These are phyloP conservation scores for Fusarium brachygibbosum DNA, from an alignment of 2,329 filamentous ascomycete genomes.

Conservation along the genomic window DNA sequence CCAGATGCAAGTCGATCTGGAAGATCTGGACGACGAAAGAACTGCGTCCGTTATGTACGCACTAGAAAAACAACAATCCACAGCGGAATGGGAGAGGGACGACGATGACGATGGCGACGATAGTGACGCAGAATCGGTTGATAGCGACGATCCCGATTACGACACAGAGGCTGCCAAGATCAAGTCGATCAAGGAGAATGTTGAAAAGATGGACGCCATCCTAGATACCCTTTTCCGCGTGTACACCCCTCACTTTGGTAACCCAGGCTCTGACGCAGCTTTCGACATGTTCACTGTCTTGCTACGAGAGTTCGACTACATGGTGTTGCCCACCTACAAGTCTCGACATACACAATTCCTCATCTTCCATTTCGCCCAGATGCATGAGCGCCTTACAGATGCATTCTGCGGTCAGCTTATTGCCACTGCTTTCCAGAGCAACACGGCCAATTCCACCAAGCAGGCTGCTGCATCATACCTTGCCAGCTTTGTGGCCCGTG, in stretches of 20 bases:
- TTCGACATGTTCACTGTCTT: conserved; percentile 82
- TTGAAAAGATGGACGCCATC: conserved; percentile 91
- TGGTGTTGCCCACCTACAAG: conserved; percentile 90
- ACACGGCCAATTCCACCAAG: conserved; percentile 78
- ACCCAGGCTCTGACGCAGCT: conserved; percentile 76
- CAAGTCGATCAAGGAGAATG: conserved; percentile 81
- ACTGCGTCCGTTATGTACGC: conserved; percentile 78
- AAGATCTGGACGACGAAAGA: conserved; percentile 91
- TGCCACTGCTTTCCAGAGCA: conserved; percentile 65
- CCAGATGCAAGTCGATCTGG: conserved; percentile 92
- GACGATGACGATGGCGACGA: conserved; percentile 64
- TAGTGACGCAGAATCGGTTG: conserved; percentile 78
- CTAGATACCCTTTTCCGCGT: conserved; percentile 89
- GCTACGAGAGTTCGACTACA: conserved; percentile 85
- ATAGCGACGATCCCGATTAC: conserved; percentile 76
- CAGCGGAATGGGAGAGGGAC: conserved; percentile 63
- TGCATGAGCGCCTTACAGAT: conserved; percentile 81
- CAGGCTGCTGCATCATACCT: conserved; percentile 93
- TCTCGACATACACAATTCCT: conserved; percentile 96
- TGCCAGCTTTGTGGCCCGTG: conserved; percentile 92
- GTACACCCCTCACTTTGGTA: conserved; percentile 79
- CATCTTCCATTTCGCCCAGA: conserved; percentile 94
- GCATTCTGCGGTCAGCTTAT: conserved; percentile 83
- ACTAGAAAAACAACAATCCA: conserved; percentile 50
- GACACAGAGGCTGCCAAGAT: conserved; percentile 74